Base-by-base conservation (phyloP, 805 yeast genomes). In the Schizosaccharomyces octosporus region DNA sequence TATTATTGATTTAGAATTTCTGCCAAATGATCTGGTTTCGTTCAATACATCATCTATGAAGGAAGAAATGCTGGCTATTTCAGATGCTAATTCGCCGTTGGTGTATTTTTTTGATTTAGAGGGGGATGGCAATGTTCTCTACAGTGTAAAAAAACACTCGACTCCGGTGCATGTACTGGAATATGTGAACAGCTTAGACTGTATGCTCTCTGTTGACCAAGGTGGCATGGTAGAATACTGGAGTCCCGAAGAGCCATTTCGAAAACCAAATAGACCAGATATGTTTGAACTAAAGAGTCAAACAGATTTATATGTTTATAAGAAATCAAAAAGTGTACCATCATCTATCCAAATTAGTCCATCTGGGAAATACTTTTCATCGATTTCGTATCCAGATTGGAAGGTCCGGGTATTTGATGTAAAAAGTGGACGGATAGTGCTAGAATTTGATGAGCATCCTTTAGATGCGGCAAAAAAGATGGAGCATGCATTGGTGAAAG, bases 211-310 rank as follows among this genome's bases (percentile, higher is more conserved):
- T 1, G 61, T 64, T 13, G 75, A 72, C 59, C 41, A 32, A 1
- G 61, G 61, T 11, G 75, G 75, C 11, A 71, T 70, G 71, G 63
- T 72, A 15, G 75, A 72, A 63, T 72, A 73, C 62, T 73, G 75
- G 75, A 63, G 62, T 6, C 68, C 70, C 2, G 57, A 42, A n/a
- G 55, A 45, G 36, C 63, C 64, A 5, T 57, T 62, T 48, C 62
- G 64, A 27, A 62, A 64, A 54, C 72, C 72, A 2, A 59, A 57
- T 32, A 62, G 61, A 39, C 19, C 11, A 6, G 65, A 65, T 24
- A 27, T 19, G 21, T 76, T 74, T 66, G 68, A 69, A 45, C 64
- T 66, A 63, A 76, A 76, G 64, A 68, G 75, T 41, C 66, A 70
- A 54, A 76, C 79, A 0, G 74, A 74, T 63, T 64, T 72, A 19